Percentiles rank a stretch among this genome's conserved stretches.
phyloP scores from a whole-genome alignment of 2,329 filamentous ascomycete genomes.

The Aureobasidium melanogenum region DNA sequence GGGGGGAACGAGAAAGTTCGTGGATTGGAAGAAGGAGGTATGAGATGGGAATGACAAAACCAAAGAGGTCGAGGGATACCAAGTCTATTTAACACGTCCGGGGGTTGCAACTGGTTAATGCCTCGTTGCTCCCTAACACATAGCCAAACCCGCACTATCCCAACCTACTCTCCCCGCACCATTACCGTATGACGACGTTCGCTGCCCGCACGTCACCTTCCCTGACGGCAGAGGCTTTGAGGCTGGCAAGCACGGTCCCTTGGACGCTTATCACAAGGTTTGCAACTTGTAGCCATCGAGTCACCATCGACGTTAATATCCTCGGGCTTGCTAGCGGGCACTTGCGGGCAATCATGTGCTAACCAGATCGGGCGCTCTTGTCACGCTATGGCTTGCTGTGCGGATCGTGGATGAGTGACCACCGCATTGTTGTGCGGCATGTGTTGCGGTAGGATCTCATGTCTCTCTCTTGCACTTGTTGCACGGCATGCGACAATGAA shows the following conservation, averaged over 20 bases:
- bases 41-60: not conserved
- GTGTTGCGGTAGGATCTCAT: not conserved
- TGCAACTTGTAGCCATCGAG: not conserved
- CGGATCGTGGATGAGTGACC: constrained; percentile 7
- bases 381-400: not conserved
- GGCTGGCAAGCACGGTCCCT: not conserved
- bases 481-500: not conserved
- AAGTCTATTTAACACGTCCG: constrained; percentile 8
- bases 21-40: not conserved
- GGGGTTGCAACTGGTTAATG: not conserved
- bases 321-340: not conserved
- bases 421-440: not conserved
- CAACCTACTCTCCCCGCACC: not conserved
- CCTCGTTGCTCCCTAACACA: not conserved
- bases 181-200: not conserved
- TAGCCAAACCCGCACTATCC: not conserved
- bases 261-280: not conserved
- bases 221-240: not conserved
- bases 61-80: constrained; percentile 1
- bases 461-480: not conserved
- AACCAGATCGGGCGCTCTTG: constrained; percentile 4
- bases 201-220: not conserved
- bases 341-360: constrained; percentile 3
- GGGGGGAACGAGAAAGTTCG: not conserved
- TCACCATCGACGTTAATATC: not conserved